Evolutionary conservation across 257 asterid species (phyloP).

Genomic region (Solanum infundibuliforme): DNA sequence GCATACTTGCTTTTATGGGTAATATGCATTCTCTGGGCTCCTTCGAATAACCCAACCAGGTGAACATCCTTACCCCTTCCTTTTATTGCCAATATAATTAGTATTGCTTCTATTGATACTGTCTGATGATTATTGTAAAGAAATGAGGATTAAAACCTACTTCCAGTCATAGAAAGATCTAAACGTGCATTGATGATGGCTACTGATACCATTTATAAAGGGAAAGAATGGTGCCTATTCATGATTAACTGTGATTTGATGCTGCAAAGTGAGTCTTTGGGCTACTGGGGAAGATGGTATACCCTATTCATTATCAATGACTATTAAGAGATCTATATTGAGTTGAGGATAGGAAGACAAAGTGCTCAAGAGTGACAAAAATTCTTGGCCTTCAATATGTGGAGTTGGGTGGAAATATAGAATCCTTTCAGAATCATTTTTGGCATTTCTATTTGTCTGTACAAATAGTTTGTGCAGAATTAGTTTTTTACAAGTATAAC

Average conservation of each 20-base stretch:
- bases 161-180: background rate
- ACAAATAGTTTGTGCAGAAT: background rate
- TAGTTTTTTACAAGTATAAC: background rate
- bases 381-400: background rate
- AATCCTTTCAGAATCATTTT: background rate
- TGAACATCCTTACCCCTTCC: slow-evolving; percentile 10
- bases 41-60: slow-evolving; percentile 92
- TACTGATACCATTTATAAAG: background rate
- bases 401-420: background rate
- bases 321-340: background rate
- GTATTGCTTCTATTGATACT: background rate
- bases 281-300: background rate
- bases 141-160: background rate
- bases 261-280: background rate
- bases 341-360: background rate
- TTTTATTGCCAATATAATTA: background rate
- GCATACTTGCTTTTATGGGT: slow-evolving; percentile 65
- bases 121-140: background rate
- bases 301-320: background rate
- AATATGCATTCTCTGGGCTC: slow-evolving; percentile 82
- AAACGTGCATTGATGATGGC: background rate
- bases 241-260: background rate
- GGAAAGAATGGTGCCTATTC: background rate
- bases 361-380: background rate
- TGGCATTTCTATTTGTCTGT: background rate